Evolutionary conservation across 768 basidiomycete genomes (phyloP).

Genomic region (Termitomyces sp.): DNA sequence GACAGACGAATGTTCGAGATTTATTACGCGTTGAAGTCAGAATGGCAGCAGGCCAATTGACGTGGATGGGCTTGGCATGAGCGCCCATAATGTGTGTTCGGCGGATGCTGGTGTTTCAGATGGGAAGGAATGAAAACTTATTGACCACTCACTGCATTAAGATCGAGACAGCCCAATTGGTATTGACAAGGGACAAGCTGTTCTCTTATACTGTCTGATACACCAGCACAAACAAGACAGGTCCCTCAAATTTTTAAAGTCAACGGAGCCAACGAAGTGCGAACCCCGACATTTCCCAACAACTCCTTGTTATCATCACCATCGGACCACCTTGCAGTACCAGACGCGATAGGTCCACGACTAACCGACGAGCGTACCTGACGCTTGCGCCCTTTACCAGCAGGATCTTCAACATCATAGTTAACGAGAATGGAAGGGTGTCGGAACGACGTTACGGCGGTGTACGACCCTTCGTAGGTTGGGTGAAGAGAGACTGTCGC

Average conservation of each 20-base stretch:
- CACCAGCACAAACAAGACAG: background rate
- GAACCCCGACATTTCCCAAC: conserved; percentile 9
- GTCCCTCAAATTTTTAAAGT: conserved; percentile 6
- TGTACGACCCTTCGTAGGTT: conserved; percentile 22
- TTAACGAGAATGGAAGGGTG: conserved; percentile 4
- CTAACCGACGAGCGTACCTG: background rate
- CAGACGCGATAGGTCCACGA: conserved; percentile 3
- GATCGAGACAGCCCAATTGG: background rate
- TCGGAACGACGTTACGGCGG: conserved; percentile 9
- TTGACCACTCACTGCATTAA: too few species aligned
- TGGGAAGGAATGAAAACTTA: background rate
- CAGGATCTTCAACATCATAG: conserved; percentile 17
- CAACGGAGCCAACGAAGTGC: conserved; percentile 16
- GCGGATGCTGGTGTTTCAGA: background rate
- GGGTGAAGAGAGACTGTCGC: conserved; percentile 17
- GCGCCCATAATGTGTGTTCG: background rate
- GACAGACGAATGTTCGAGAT: background rate
- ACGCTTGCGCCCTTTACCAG: conserved; percentile 17
- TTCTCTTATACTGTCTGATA: background rate
- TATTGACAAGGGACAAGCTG: background rate
- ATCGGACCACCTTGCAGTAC: conserved; percentile 15
- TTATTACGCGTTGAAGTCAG: background rate
- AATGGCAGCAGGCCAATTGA: background rate
- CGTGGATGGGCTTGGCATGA: background rate
- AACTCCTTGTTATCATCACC: conserved; percentile 1